Percentiles rank a stretch among this genome's conserved stretches.
Conservation (phyloP, 495 filamentous ascomycete species). For the Penicillium daleae region DNA sequence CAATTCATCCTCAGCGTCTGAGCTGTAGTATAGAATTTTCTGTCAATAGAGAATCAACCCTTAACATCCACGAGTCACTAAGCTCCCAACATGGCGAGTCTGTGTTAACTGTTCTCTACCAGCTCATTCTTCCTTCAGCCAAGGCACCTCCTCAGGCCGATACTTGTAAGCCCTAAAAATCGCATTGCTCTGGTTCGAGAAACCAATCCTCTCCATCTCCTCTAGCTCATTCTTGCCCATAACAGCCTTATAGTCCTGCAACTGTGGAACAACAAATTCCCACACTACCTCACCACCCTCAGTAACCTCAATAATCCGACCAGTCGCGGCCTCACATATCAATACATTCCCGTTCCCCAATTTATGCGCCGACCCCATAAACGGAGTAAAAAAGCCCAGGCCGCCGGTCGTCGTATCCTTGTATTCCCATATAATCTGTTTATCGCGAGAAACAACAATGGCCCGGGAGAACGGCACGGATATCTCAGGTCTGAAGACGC, state of each 20-base stretch:
- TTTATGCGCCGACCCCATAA: slow-evolving; percentile 53
- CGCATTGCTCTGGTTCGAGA: slow-evolving; percentile 29
- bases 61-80: background rate
- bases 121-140: slow-evolving; percentile 19
- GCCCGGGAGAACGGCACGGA: slow-evolving; percentile 48
- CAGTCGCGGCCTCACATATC: slow-evolving; percentile 50
- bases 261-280: slow-evolving; percentile 31
- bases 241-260: slow-evolving; percentile 22
- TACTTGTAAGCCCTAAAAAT: slow-evolving; percentile 33
- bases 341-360: slow-evolving; percentile 46
- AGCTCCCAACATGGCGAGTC: background rate
- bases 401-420: slow-evolving; percentile 42
- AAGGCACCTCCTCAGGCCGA: slow-evolving; percentile 22
- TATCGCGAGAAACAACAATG: slow-evolving; percentile 38
- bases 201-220: slow-evolving; percentile 27
- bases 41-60: background rate
- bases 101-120: background rate
- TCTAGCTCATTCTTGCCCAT: slow-evolving; percentile 16
- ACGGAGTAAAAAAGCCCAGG: slow-evolving; percentile 51
- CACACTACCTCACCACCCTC: slow-evolving; percentile 36
- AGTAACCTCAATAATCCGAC: slow-evolving; percentile 56
- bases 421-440: slow-evolving; percentile 51
- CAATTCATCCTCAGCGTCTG: background rate
- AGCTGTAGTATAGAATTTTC: background rate
- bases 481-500: slow-evolving; percentile 43